Evolutionary conservation across 495 filamentous ascomycete species (phyloP), one percentile per base, ranked within the genome.

Genomic region (Hypoxylon fuscum): DNA sequence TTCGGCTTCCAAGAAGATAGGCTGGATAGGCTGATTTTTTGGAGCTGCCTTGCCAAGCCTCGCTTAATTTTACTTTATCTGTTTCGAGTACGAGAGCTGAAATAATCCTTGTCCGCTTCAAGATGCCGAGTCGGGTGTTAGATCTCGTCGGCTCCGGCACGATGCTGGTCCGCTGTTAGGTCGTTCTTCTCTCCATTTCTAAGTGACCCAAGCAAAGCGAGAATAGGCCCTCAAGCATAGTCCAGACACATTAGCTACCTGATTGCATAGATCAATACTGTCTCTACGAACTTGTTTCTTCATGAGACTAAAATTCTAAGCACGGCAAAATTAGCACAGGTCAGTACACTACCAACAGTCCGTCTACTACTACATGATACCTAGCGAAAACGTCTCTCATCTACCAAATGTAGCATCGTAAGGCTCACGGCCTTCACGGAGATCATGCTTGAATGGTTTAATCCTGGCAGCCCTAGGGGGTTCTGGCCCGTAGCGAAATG

Each of bases 71-170:
- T 8, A 3, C 31, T 15, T 50, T 22, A 4, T 6, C 47, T 31
- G 20, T 21, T 50, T 50, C 47, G 29, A 50, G 8, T 2, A 7
- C 8, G 37, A 40, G 43, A 46, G 47, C 47, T 50, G 31, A 50
- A 50, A 20, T 0, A 23, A 17, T n/a, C 22, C 29, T 22, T n/a
- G 47, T 38, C 37, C 3, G n/a, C 37, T 18, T n/a, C n/a, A 37
- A 14, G 15, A 37, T 37, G n/a, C n/a, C 11, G 34, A 37, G 34
- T 14, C n/a, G n/a, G n/a, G n/a, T n/a, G n/a, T n/a, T n/a, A n/a
- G 5, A 15, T 2, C 12, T 2, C 11, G 12, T 37, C 34, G 12
- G 34, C n/a, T 37, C 4, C 11, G 10, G 12, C 34, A 37, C 15
- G 34, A 14, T 5, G 6, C 15, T 37, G 12, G 12, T 2, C 11